Base-by-base conservation (phyloP, 768 basidiomycete genomes). In the Botryobasidium botryosum region DNA sequence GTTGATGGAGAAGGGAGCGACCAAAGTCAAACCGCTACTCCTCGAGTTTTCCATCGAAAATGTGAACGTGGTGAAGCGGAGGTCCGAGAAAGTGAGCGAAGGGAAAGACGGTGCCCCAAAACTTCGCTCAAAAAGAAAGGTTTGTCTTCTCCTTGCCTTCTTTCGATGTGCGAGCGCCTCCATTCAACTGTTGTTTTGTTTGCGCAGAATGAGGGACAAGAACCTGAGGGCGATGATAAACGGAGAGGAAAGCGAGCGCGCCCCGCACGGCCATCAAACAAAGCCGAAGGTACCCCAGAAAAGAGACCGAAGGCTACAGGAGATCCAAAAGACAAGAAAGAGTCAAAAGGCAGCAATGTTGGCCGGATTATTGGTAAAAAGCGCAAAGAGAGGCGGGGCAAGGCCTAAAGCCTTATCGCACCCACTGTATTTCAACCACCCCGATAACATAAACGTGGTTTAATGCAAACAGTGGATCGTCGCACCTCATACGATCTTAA, bases 41-140 rank as follows among this genome's bases (percentile, higher is more conserved):
- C 75, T 88, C n/a, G 91, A 97, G 62, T 94, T 94, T 61, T 90
- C 87, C 32, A 87, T 96, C 41, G 90, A 96, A 65, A 96, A 96
- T 55, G 65, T 85, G 17, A 82, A 88, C 61, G 86, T 91, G 25
- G 77, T 90, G 31, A 80, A 81, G 51, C 67, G 86, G 45, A 68
- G 88, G 54, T 68, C 69, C 31, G 70, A 73, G 2, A 66, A 65
- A 44, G 69, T 67, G 49, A 63, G 27, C 32, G 21, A 27, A 6
- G 23, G 35, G 12, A 5, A 25, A 4, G 44, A 37, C 21, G 7
- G 18, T 15, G 44, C 44, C 5, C 13, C 7, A 29, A 38, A 25
- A 15, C 37, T 24, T 24, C 37, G 23, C 12, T 21, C 13, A 39
- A 24, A 10, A 21, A 27, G 7, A 29, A 24, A 7, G 35, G 37